Conservation (phyloP, 2,329 filamentous ascomycete genomes). For the Fusarium sp. region DNA sequence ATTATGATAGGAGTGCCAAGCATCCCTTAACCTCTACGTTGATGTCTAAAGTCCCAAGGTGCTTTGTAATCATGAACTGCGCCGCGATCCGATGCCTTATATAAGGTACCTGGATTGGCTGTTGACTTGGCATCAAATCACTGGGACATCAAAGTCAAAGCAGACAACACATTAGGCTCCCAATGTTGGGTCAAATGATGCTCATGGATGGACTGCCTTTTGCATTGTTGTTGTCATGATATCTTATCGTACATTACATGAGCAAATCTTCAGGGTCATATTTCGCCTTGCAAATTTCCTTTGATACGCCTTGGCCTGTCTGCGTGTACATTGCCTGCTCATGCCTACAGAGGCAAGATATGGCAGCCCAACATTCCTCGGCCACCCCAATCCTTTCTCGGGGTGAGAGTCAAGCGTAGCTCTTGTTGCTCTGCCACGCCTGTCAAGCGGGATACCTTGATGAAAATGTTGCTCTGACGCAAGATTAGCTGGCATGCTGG, state of each 20-base stretch:
- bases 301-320: neutral
- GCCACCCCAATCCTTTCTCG: constrained; percentile 88
- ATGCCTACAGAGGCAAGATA: constrained; percentile 76
- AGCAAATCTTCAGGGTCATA: neutral
- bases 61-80: constrained; percentile 18
- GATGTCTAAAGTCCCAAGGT: neutral
- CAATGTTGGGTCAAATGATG: neutral
- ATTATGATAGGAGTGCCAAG: neutral
- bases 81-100: neutral
- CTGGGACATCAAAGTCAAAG: neutral
- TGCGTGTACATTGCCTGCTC: neutral
- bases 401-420: constrained; percentile 78
- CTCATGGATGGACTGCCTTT: neutral
- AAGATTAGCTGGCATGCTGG: constrained; percentile 38
- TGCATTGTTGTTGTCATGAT: neutral
- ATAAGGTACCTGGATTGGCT: neutral
- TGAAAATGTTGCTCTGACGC: constrained; percentile 73
- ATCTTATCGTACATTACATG: neutral
- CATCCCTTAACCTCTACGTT: neutral
- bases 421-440: constrained; percentile 62
- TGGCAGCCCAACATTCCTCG: constrained; percentile 92
- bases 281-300: neutral
- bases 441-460: constrained; percentile 70
- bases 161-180: neutral
- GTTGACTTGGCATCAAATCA: constrained; percentile 15